Evolutionary conservation across 2,329 filamentous ascomycete genomes (phyloP).

Genomic region (Orbilia ellipsospora): DNA sequence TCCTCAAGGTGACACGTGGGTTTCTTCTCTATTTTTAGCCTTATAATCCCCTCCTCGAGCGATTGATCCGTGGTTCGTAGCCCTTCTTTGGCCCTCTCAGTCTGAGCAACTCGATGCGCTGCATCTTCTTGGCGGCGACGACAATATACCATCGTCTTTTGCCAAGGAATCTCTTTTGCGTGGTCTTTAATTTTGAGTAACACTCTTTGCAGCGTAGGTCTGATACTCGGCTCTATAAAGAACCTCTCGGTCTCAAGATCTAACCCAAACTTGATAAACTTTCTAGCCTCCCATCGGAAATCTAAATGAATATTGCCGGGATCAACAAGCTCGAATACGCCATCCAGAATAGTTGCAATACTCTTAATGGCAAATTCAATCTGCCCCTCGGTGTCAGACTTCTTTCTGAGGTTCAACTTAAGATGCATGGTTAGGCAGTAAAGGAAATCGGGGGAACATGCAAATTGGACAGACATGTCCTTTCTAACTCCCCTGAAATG

Average conservation of each 20-base stretch:
- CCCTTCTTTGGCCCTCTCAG: background rate
- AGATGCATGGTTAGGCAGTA: slow-evolving; percentile 37
- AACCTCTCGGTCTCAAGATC: background rate
- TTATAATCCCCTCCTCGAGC: background rate
- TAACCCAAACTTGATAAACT: slow-evolving; percentile 21
- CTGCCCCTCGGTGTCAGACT: slow-evolving; percentile 2
- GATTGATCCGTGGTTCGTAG: background rate
- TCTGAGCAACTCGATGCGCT: background rate
- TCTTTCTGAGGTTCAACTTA: background rate
- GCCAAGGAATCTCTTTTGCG: slow-evolving; percentile 7
- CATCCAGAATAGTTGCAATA: slow-evolving; percentile 27
- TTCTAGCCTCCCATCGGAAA: slow-evolving; percentile 30
- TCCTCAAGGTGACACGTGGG: background rate
- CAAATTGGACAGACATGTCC: slow-evolving; percentile 30
- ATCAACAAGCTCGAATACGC: slow-evolving; percentile 31
- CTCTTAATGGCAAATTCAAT: slow-evolving; percentile 17
- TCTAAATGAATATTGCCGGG: slow-evolving; percentile 21
- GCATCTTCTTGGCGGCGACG: slow-evolving; percentile 7
- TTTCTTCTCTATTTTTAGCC: background rate
- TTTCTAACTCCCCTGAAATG: slow-evolving; percentile 23
- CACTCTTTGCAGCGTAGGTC: background rate
- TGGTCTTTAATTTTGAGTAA: slow-evolving; percentile 2
- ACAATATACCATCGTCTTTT: slow-evolving; percentile 1
- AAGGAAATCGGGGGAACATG: slow-evolving; percentile 21
- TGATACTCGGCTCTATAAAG: background rate